Evolutionary conservation across 805 yeast genomes (phyloP), one percentile per base, ranked within the genome.

Genomic region (Alloascoidea africana): DNA sequence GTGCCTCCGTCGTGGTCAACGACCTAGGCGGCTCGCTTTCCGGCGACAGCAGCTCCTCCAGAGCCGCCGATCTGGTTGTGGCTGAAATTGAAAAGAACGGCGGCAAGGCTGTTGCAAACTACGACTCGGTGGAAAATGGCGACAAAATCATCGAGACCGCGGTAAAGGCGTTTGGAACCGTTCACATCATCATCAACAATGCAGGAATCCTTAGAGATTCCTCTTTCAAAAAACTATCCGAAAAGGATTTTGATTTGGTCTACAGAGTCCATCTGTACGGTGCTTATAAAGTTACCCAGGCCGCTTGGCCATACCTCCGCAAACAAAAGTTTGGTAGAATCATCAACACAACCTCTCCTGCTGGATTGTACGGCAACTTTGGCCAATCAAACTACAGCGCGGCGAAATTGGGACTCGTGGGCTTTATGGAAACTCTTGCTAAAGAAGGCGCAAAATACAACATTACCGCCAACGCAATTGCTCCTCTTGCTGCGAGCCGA

Each of bases 301-400:
- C 94, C 16, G 95, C 96, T 32, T 89, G 97, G 97, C 86, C 89
- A 5, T 67, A 80, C 54, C 73, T 89, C 65, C 74, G 73, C 54
- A 61, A 81, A 45, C 96, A 91, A 59, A 72, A 73, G 43, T 89
- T 66, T 53, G 98, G 98, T 45, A 70, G 97, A 49, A 70, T 89
- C 48, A 60, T 89, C 50, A 87, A 85, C 68, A 87, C 96, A n/a
- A 76, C 94, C 17, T 86, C 96, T 3, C 96, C 97, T 3, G 97
- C 97, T 27, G 98, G 98, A 16, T 67, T 89, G 46, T 89, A 80
- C 56, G 98, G 98, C 44, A 86, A 86, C 62, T 89, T 87, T 60
- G 98, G 98, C 36, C 98, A 89, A 62, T 74, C 94, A 32, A 89
- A 89, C 62, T 89, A 89, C 61, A 76, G 96, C 1, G 87, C 95